These are phyloP conservation scores for Beauveria caledonica DNA, from an alignment of 2,329 filamentous ascomycete genomes.

Conservation along the genomic window DNA sequence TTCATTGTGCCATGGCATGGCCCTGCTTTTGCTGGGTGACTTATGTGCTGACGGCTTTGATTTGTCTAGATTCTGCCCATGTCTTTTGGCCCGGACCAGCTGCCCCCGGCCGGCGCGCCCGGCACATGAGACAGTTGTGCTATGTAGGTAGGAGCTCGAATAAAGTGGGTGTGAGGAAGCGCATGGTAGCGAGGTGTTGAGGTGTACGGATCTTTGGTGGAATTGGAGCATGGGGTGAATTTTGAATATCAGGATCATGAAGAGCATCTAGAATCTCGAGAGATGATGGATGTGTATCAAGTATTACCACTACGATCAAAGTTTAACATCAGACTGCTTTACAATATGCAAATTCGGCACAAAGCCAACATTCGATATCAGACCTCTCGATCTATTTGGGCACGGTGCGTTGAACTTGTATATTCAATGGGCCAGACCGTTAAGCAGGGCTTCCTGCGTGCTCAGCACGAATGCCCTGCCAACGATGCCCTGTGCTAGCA, in stretches of 20 bases:
- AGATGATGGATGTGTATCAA: neutral
- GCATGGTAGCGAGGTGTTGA: conserved; percentile 3
- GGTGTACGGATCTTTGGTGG: neutral
- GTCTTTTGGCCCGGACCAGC: conserved; percentile 57
- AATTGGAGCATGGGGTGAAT: neutral
- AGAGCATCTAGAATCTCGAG: neutral
- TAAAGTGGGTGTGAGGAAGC: neutral
- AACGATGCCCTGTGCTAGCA: neutral
- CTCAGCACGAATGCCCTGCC: neutral
- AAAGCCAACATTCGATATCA: neutral
- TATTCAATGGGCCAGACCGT: conserved; percentile 1
- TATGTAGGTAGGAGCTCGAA: neutral
- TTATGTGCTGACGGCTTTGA: neutral
- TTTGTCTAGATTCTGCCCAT: conserved; percentile 51
- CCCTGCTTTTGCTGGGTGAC: neutral
- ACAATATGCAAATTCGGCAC: neutral
- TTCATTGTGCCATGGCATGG: neutral
- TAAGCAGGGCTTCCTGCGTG: neutral
- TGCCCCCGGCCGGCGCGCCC: conserved; percentile 32
- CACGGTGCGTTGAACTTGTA: neutral
- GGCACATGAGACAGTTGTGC: neutral
- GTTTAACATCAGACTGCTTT: too few species aligned
- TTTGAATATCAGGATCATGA: neutral
- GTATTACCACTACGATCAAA: neutral
- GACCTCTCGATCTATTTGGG: neutral